Base-by-base conservation (phyloP, 495 filamentous ascomycete genomes). In the Penicilliopsis zonata region DNA sequence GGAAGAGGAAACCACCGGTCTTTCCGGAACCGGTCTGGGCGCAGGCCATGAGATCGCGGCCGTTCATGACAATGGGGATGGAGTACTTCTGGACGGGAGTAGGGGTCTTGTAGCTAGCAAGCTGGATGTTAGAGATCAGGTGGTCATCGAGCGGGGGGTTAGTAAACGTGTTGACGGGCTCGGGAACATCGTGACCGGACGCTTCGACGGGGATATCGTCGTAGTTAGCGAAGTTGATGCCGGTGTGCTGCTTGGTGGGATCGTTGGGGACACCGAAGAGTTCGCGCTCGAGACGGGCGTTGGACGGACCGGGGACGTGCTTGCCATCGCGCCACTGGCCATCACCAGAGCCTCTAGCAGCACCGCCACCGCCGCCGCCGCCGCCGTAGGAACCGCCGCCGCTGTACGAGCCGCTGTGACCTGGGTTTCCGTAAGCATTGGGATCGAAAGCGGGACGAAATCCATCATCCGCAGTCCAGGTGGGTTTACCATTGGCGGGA, bases 181-280 rank as follows among this genome's bases (percentile, higher is more conserved):
- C 92, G 26, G 90, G 92, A 28, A 94, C 85, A 53, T 92, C 78
- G 28, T 85, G 80, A 27, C 90, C 90, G 37, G 90, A 94, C 25
- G 92, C 88, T 53, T 94, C 90, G 36, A 98, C 92, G 20, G 90
- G 90, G 46, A 98, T 98, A 52, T 98, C 90, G 49, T 98, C 90
- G 60, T 98, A 98, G 66, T 98, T 98, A 63, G 94, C 76, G 51
- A 98, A 98, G 69, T 98, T 98, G 77, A 98, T 96, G 50, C 90
- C 90, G 13, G 83, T 94, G 46, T 85, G 82, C 55, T 94, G 81
- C 66, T 94, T 95, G 41, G 81, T 74, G 35, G 86, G 86, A 49
- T 96, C 90, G 56, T 96, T 90, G 40, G 84, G 72, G 26, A 80
- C 76, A 49, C 90, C 90, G 59, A 95, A 98, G 28, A 98, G 78